Evolutionary conservation across 2,329 filamentous ascomycete genomes (phyloP), one percentile per base, ranked within the genome.

Genomic region (Aureobasidium sp.): DNA sequence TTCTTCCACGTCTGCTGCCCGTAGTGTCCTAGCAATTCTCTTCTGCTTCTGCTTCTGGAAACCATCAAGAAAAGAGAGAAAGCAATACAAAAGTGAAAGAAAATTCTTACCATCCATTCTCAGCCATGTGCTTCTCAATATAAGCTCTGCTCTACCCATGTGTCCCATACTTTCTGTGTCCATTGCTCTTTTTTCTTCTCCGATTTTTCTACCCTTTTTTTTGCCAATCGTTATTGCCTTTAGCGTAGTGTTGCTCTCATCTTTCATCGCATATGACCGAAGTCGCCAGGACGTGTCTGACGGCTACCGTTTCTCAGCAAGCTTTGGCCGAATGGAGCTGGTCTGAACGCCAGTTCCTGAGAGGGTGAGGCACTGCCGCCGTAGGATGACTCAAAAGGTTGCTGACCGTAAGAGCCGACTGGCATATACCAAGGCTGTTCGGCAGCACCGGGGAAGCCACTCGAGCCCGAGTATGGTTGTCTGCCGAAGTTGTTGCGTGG

Each of bases 391-490:
- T 52, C 57, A 11, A 27, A 61, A 0, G 45, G 6, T n/a, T 61
- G 57, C 11, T 61, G 57, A 12, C 36, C 37, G 14, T 61, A 44
- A 2, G 47, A 34, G 12, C 31, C 27, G 12, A 52, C 47, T 2
- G 57, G 47, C 45, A 52, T 52, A n/a, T 61, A 61, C 57, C 57
- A 61, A 17, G 47, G 27, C n/a, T 51, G 45, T 25, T 61, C 57
- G 3, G 34, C 8, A 31, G 56, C 20, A 49, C 44, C 25, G 12
- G 34, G 11, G 7, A 44, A 52, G 3, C 57, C 47, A 20, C 4
- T 22, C 6, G 57, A 44, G 25, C 57, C 27, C 2, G 47, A 31
- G 53, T 39, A 42, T 12, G 20, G 15, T 48, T 41, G 27, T 58
- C 45, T 53, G 5, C 39, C n/a, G 22, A 63, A 39, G 39, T 27